Evolutionary conservation across 768 basidiomycete genomes (phyloP).

Genomic region (Russula sp.): DNA sequence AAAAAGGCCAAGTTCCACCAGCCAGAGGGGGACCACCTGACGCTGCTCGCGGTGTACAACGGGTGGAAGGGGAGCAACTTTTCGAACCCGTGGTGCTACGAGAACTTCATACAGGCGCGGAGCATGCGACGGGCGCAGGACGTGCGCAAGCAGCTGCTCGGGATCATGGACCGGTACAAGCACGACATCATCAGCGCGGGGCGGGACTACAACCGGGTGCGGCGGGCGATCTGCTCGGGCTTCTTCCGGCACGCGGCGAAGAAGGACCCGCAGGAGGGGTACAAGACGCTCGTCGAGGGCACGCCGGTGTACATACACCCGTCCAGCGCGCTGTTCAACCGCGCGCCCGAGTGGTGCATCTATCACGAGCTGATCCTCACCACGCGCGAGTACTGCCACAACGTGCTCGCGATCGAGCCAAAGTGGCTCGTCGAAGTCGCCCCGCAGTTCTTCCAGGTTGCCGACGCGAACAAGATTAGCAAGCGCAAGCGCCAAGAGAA

Average conservation of each 20-base stretch:
- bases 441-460: conserved; percentile 98
- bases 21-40: conserved; percentile 95
- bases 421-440: conserved; percentile 99
- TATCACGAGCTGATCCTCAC: conserved; percentile 96
- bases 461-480: conserved; percentile 95
- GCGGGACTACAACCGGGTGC: conserved; percentile 85
- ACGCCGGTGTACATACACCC: conserved; percentile 99
- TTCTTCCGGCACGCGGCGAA: conserved; percentile 99
- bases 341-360: conserved; percentile 91
- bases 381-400: conserved; percentile 91
- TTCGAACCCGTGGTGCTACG: conserved; percentile 98
- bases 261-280: conserved; percentile 97
- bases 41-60: conserved; percentile 91
- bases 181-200: conserved; percentile 95
- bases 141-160: conserved; percentile 93
- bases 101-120: conserved; percentile 97
- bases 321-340: conserved; percentile 93
- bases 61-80: conserved; percentile 97
- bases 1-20: conserved; percentile 99
- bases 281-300: conserved; percentile 95
- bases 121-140: conserved; percentile 97
- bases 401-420: conserved; percentile 92
- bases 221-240: conserved; percentile 93
- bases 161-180: conserved; percentile 99
- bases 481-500: conserved; percentile 95